Base-by-base conservation (phyloP, 2,329 filamentous ascomycete species). In the Phialemonium atrogriseum region DNA sequence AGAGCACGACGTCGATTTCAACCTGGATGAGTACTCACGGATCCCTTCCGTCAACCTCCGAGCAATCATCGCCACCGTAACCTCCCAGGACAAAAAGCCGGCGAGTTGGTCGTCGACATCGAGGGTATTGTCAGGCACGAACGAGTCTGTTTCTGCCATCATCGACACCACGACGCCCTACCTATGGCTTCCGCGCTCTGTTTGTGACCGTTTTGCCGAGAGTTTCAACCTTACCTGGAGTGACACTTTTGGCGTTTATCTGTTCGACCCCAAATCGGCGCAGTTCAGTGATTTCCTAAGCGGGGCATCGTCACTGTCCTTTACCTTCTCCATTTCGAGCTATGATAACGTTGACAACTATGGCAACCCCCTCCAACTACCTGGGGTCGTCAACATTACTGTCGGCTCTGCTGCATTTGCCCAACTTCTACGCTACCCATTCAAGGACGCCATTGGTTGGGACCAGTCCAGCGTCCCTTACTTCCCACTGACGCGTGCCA, bases 171-270 rank as follows among this genome's bases (percentile, higher is more conserved):
- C 75, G 0, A 73, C 77, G 1, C 72, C 77, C 2, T 77, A 73
- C 41, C 55, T 83, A 5, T 82, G 73, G 70, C 60, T 83, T 5
- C 78, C 79, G 1, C 50, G 64, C 18, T 45, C 50, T 4, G 61
- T 80, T 10, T 85, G 81, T 50, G 62, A 77, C 31, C 64, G 64
- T 3, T 84, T 87, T 44, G 80, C 80, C 24, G 39, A 61, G 2
- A 67, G 69, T 2, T 68, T 86, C 33, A 77, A 77, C 29, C 59
- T 87, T 24, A 70, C 65, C 2, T 83, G 77, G 50, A 77, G 84
- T 52, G 67, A 65, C 28, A 68, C 66, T 2, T 69, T 78, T 8
- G 64, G 76, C 9, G 52, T 85, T 0, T 86, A 86, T 46, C 66
- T 77, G 0, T 68, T 84, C 30, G 64, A 73, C 21, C 61, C 74